Percentiles rank a stretch among this genome's conserved stretches.
Evolutionary conservation across 73 alveolate genomes (phyloP).

Genomic region (Blepharisma stoltei): DNA sequence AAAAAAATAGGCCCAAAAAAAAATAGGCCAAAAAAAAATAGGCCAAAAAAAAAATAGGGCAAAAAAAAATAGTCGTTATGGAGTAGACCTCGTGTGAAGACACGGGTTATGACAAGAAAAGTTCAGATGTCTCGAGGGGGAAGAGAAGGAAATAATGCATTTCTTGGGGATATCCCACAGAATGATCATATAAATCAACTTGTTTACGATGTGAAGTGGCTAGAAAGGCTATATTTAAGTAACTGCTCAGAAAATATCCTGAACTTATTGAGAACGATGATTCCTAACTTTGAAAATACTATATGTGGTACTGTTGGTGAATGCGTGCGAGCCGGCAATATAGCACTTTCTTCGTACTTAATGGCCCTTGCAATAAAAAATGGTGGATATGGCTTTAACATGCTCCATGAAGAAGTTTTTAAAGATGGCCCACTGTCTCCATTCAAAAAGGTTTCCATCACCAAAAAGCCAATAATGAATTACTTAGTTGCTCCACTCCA

Average conservation of each 20-base stretch:
- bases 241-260: conserved; percentile 55
- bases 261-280: conserved; percentile 62
- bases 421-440: conserved; percentile 56
- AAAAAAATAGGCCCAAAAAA: no score
- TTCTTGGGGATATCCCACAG: conserved; percentile 68
- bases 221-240: conserved; percentile 44
- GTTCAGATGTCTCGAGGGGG: conserved; percentile 92
- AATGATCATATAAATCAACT: conserved; percentile 31
- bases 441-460: conserved; percentile 56
- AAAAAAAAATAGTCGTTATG: no score
- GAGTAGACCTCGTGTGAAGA: no score
- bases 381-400: conserved; percentile 87
- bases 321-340: conserved; percentile 85
- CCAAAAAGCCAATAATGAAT: conserved; percentile 84
- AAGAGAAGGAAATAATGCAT: conserved; percentile 97
- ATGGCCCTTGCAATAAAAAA: conserved; percentile 54
- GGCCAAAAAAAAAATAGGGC: no score
- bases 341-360: conserved; percentile 69
- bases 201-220: conserved; percentile 41
- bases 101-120: conserved; percentile 80
- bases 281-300: conserved; percentile 41
- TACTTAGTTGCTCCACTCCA: conserved; percentile 91
- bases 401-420: conserved; percentile 85
- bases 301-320: conserved; percentile 53
- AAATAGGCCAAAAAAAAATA: no score